A percentile compares a stretch with the other conserved stretches of the same genome.
phyloP scores from a whole-genome alignment of 1,284 basidiomycete species.

The Puccinia novopanici region DNA sequence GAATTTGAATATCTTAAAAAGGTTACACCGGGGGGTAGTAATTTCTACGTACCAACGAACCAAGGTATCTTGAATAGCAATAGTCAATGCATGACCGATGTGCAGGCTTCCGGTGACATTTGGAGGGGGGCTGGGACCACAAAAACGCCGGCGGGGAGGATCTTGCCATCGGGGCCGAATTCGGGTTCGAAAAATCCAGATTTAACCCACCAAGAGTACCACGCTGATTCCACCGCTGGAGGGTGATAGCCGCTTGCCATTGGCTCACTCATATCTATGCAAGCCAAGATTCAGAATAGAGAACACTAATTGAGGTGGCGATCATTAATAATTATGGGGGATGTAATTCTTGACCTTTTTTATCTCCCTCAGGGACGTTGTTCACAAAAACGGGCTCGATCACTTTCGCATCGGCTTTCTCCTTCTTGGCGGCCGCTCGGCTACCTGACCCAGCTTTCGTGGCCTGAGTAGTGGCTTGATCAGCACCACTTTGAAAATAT shows the following conservation, averaged over 20 bases:
- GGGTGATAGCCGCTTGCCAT: constrained; percentile 93
- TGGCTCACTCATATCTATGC: constrained; percentile 76
- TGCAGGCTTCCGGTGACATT: constrained; percentile 97
- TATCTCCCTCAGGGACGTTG: constrained; percentile 35
- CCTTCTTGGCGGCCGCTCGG: constrained; percentile 41
- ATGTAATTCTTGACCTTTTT: constrained; percentile 18
- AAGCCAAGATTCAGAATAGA: not conserved
- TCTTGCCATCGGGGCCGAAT: constrained; percentile 66
- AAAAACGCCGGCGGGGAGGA: constrained; percentile 65
- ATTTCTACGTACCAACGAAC: constrained; percentile 73
- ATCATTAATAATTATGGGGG: not conserved
- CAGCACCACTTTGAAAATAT: not conserved
- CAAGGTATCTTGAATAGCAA: constrained; percentile 86
- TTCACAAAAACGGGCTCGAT: constrained; percentile 35
- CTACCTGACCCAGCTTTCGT: constrained; percentile 13
- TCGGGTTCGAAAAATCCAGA: constrained; percentile 87
- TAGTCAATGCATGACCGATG: constrained; percentile 92
- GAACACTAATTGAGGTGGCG: not conserved
- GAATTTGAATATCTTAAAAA: not conserved
- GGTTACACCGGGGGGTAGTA: not conserved
- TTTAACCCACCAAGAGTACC: constrained; percentile 98
- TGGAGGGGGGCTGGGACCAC: constrained; percentile 93
- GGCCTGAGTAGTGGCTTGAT: not conserved
- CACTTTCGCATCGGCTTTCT: constrained; percentile 21
- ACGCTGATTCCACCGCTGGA: constrained; percentile 87